Evolutionary conservation across 306 rosid genomes (phyloP).

Genomic region (Hippophae gyantsensis): DNA sequence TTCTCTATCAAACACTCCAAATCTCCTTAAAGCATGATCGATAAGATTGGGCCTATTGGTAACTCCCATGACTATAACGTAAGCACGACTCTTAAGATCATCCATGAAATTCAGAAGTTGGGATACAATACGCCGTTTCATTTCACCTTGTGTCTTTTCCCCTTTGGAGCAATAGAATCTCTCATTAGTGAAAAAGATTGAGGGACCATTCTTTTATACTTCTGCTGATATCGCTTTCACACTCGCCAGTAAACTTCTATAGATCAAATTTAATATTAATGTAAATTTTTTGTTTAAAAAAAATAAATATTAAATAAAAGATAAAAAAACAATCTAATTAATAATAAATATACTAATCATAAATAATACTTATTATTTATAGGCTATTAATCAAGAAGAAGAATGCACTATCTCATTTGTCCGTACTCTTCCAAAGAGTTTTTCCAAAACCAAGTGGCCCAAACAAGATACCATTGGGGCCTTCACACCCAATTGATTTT

Average conservation of each 20-base stretch:
- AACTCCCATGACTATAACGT: slow-evolving; percentile 54
- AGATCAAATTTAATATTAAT: too few relatives aligned
- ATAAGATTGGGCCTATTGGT: slow-evolving; percentile 59
- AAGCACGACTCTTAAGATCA: slow-evolving; percentile 57
- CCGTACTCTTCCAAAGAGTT: too few relatives aligned
- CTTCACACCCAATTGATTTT: too few relatives aligned
- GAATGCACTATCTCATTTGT: too few relatives aligned
- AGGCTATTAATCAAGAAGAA: slow-evolving; percentile 62
- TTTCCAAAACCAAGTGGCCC: too few relatives aligned
- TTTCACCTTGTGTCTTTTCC: slow-evolving; percentile 68
- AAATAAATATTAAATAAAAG: too few relatives aligned
- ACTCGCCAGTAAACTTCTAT: slow-evolving; percentile 69
- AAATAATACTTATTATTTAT: too few relatives aligned
- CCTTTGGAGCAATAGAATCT: slow-evolving; percentile 71
- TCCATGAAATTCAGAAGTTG: slow-evolving; percentile 71
- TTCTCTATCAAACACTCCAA: slow-evolving; percentile 60
- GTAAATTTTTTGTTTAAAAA: too few relatives aligned
- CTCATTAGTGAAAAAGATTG: slow-evolving; percentile 62
- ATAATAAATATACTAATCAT: too few relatives aligned
- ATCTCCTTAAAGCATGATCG: slow-evolving; percentile 59
- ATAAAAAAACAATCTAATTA: too few relatives aligned
- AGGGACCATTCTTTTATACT: slow-evolving; percentile 66
- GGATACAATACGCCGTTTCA: slow-evolving; percentile 57
- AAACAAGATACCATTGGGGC: too few relatives aligned
- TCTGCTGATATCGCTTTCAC: slow-evolving; percentile 65